A percentile compares a stretch with the other conserved stretches of the same genome.
Evolutionary conservation across 176 grass and related monocot species (phyloP).

Genomic region (Eremochloa ophiuroides): DNA sequence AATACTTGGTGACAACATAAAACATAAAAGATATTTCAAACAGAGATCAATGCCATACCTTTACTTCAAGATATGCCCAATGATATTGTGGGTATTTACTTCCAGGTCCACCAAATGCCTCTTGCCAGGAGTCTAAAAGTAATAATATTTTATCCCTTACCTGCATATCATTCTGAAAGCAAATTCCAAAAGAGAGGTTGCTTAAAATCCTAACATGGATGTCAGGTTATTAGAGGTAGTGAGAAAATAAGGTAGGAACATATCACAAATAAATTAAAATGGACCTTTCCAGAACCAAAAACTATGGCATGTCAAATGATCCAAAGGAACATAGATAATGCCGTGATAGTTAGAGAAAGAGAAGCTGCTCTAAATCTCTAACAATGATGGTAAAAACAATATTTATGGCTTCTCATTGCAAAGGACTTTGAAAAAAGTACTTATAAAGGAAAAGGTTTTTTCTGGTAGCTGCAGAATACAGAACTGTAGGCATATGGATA

Average conservation of each 20-base stretch:
- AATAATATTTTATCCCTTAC: constrained; percentile 78
- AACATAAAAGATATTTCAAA: constrained; percentile 14
- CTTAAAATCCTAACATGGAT: neutral
- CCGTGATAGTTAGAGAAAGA: neutral
- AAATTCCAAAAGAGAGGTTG: constrained; percentile 5
- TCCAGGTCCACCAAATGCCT: constrained; percentile 95
- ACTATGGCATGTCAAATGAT: neutral
- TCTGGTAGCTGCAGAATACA: neutral
- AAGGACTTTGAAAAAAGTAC: neutral
- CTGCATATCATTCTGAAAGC: constrained; percentile 74
- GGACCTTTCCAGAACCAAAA: constrained; percentile 7
- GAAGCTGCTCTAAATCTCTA: neutral
- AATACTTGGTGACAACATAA: neutral
- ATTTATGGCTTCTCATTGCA: neutral
- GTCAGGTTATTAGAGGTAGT: neutral
- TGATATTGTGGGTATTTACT: constrained; percentile 83
- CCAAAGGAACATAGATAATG: neutral
- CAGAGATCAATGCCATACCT: constrained; percentile 38
- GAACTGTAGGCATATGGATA: neutral
- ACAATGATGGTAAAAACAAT: neutral
- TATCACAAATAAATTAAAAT: neutral
- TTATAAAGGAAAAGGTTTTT: neutral
- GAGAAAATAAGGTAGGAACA: neutral
- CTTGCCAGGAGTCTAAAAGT: constrained; percentile 98
- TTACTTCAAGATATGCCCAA: constrained; percentile 89